These are phyloP conservation scores for Lentinula guzmanii DNA, from an alignment of 768 basidiomycete genomes.

Conservation along the genomic window DNA sequence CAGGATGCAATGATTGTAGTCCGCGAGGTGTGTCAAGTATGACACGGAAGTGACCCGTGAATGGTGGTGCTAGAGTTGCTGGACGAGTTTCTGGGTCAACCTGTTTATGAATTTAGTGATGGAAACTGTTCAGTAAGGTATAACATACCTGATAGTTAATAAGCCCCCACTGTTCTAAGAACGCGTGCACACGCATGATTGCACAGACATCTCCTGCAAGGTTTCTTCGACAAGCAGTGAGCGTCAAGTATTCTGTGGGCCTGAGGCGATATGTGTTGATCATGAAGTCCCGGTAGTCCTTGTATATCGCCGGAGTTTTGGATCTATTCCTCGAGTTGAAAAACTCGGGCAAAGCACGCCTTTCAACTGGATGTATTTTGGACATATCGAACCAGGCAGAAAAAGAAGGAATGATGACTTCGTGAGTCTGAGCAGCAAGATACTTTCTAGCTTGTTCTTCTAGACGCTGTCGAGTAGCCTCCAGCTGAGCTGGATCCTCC, in stretches of 20 bases:
- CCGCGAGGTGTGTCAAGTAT: constrained; percentile 96
- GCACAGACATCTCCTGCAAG: constrained; percentile 97
- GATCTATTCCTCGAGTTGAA: constrained; percentile 93
- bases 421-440: constrained; percentile 94
- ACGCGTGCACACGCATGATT: constrained; percentile 98
- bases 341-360: constrained; percentile 92
- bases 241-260: constrained; percentile 92
- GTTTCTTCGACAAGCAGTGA: constrained; percentile 94
- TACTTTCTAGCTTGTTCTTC: constrained; percentile 91
- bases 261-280: constrained; percentile 95
- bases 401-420: constrained; percentile 95
- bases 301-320: constrained; percentile 96
- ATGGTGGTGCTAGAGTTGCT: constrained; percentile 90
- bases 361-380: constrained; percentile 88
- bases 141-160: constrained; percentile 91
- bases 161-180: constrained; percentile 98
- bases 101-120: constrained; percentile 32
- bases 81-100: constrained; percentile 97
- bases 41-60: constrained; percentile 98
- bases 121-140: not conserved
- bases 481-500: constrained; percentile 79
- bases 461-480: constrained; percentile 70
- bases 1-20: constrained; percentile 87
- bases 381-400: constrained; percentile 98
- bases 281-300: constrained; percentile 99